phyloP scores from a whole-genome alignment of 768 basidiomycete species.

The Suillus cothurnatus region DNA sequence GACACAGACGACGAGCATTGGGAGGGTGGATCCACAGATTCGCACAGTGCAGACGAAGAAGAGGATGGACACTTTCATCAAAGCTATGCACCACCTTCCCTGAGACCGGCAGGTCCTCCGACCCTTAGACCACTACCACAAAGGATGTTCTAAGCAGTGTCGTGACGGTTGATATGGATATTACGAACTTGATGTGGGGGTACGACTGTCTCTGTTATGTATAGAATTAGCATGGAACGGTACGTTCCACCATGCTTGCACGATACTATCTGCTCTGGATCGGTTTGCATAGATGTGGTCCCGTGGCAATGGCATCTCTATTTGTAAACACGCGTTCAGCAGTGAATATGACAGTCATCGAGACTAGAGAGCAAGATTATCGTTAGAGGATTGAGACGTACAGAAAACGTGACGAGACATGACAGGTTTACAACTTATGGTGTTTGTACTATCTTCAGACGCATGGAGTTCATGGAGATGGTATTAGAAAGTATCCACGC shows the following conservation, averaged over 20 bases:
- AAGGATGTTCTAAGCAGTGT: slow-evolving; percentile 4
- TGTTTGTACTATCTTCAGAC: too few species aligned
- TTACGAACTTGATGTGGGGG: neutral
- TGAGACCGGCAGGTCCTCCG: neutral
- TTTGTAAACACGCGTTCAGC: neutral
- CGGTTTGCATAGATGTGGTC: neutral
- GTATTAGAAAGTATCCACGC: too few species aligned
- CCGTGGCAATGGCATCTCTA: neutral
- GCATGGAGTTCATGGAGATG: too few species aligned
- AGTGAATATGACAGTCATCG: neutral
- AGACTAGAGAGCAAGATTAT: neutral
- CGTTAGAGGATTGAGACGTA: too few species aligned
- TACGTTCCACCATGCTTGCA: too few species aligned
- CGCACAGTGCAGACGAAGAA: slow-evolving; percentile 7
- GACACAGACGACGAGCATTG: slow-evolving; percentile 1
- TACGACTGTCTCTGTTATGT: neutral
- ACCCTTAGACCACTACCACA: slow-evolving; percentile 3
- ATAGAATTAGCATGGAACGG: neutral
- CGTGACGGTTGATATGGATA: neutral
- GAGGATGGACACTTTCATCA: neutral
- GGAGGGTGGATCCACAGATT: slow-evolving; percentile 4
- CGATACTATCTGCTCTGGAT: neutral
- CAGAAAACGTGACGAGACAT: neutral
- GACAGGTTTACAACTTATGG: too few species aligned
- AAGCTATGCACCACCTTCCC: neutral